Conservation (phyloP, 2,329 filamentous ascomycete species). For the Cladosporium velox region DNA sequence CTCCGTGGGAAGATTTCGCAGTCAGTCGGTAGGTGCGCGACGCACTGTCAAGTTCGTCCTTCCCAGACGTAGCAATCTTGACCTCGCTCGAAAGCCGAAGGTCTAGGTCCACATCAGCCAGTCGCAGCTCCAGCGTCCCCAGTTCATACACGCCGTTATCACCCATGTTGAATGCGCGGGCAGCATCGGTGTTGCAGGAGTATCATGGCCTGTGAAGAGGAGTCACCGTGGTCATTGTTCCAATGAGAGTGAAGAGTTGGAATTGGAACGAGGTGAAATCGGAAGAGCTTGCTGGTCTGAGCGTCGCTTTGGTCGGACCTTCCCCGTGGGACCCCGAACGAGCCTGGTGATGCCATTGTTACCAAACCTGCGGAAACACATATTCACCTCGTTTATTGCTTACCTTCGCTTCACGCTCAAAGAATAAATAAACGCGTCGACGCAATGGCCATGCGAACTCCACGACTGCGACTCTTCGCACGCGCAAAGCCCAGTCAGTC, state of each 20-base stretch:
- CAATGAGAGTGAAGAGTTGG: constrained; percentile 11
- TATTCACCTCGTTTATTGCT: not conserved
- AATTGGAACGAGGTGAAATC: constrained; percentile 18
- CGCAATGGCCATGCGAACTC: constrained; percentile 3
- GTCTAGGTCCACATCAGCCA: constrained; percentile 7
- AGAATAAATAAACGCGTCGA: not conserved
- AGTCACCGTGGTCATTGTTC: constrained; percentile 11
- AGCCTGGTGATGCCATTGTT: constrained; percentile 6
- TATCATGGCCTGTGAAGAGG: constrained; percentile 7
- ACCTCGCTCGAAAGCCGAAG: constrained; percentile 9
- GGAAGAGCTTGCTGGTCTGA: constrained; percentile 12
- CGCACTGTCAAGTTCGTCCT: not conserved
- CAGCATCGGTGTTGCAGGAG: constrained; percentile 4
- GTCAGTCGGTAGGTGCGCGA: too few species aligned
- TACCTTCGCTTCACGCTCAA: not conserved
- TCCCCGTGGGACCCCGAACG: constrained; percentile 15
- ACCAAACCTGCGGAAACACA: not conserved
- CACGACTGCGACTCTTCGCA: constrained; percentile 9
- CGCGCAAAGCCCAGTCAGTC: constrained; percentile 1
- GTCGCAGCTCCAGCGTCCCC: constrained; percentile 4
- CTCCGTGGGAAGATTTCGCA: not conserved
- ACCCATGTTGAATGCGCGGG: constrained; percentile 19
- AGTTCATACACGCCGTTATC: constrained; percentile 16
- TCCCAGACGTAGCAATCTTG: not conserved
- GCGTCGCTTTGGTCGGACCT: not conserved